Evolutionary conservation across 257 asterid genomes (phyloP).

Genomic region (Solanum paucissectum): DNA sequence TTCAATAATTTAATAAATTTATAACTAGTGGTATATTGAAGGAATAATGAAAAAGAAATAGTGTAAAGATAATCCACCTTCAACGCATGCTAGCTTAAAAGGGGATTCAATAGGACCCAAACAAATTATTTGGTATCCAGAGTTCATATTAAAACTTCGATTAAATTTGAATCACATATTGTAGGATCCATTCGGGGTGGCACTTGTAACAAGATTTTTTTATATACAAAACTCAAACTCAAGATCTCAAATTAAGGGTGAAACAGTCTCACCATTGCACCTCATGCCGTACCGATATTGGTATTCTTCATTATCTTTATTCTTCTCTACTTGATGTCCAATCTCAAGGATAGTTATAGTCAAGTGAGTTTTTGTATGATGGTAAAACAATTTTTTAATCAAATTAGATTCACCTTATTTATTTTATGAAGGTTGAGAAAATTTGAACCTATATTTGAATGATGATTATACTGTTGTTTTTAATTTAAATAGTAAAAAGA

Average conservation of each 20-base stretch:
- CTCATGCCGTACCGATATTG: fast-evolving
- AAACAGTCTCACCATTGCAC: no score
- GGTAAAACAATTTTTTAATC: not conserved
- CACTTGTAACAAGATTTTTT: no score
- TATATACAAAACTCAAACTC: fast-evolving
- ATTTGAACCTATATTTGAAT: no score
- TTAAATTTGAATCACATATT: fast-evolving
- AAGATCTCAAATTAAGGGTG: fast-evolving
- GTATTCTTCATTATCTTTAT: no score
- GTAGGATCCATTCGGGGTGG: fast-evolving
- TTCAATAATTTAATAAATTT: no score
- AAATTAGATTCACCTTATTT: not conserved
- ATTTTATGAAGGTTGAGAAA: not conserved
- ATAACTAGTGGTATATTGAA: not conserved
- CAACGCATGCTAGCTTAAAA: not conserved
- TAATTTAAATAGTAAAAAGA: no score
- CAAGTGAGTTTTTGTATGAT: not conserved
- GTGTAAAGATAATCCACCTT: not conserved
- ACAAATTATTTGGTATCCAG: fast-evolving
- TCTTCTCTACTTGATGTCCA: no score
- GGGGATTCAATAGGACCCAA: not conserved
- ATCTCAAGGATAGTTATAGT: not conserved
- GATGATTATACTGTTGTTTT: no score
- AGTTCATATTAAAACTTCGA: no score
- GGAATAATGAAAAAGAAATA: not conserved